Percentiles rank a stretch among this genome's conserved stretches.
These are phyloP conservation scores for Rhizomucor pusillus DNA, from an alignment of 371 early-diverging fungal genomes.

Conservation along the genomic window DNA sequence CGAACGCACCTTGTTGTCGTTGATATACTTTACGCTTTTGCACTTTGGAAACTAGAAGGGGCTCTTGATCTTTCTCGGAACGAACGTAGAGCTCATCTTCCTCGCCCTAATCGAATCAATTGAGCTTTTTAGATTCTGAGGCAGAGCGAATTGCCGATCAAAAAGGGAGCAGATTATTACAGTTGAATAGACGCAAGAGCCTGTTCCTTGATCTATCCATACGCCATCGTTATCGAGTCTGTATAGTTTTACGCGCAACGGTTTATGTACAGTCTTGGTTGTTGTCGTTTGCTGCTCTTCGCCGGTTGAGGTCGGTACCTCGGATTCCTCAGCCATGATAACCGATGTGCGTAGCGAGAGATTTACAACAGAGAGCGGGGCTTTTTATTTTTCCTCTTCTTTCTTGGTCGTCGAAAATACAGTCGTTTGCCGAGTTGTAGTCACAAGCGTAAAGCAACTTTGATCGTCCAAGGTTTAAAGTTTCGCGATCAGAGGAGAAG, in stretches of 20 bases:
- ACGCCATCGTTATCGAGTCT: conserved; percentile 59
- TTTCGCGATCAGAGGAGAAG: no score
- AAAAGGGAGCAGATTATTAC: conserved; percentile 25
- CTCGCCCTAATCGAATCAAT: conserved; percentile 27
- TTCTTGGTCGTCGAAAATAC: no score
- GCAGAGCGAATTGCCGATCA: conserved; percentile 14
- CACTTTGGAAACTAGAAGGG: conserved; percentile 66
- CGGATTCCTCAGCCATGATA: not conserved
- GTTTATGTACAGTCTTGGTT: conserved; percentile 3
- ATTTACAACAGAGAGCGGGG: no score
- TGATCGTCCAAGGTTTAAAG: no score
- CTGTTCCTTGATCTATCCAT: conserved; percentile 86
- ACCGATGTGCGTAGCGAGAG: no score
- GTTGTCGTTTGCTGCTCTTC: not conserved
- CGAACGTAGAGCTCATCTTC: conserved; percentile 57
- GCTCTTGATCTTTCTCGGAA: conserved; percentile 63
- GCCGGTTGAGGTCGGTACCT: not conserved
- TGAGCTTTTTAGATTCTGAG: conserved; percentile 16
- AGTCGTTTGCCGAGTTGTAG: no score
- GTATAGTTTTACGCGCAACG: conserved; percentile 76
- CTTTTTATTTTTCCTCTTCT: no score
- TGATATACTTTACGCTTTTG: conserved; percentile 67
- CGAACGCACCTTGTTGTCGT: conserved; percentile 73
- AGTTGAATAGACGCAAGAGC: conserved; percentile 58
- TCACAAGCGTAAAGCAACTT: no score